These are phyloP conservation scores for Canna indica DNA, from an alignment of 176 grass and related monocot species.

Conservation along the genomic window DNA sequence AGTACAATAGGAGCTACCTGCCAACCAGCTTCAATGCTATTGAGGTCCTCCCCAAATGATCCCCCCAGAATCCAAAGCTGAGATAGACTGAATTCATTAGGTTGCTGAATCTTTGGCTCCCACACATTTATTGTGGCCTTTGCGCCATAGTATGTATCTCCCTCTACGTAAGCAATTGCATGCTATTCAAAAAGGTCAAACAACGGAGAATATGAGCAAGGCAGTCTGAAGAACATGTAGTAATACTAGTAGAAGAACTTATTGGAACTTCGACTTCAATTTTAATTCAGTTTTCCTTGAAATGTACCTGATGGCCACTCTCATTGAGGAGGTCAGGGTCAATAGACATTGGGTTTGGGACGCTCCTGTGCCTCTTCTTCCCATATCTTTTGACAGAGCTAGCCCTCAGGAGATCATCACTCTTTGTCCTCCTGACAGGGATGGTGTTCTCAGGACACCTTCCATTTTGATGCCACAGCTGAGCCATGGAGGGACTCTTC, in stretches of 20 bases:
- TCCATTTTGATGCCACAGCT: conserved; percentile 13
- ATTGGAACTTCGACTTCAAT: not conserved
- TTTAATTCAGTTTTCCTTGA: not conserved
- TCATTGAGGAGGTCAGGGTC: conserved; percentile 15
- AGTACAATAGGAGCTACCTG: not conserved
- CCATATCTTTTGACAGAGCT: conserved; percentile 19
- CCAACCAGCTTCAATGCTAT: conserved; percentile 16
- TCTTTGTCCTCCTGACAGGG: conserved; percentile 11
- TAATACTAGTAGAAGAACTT: not conserved
- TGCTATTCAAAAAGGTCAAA: not conserved
- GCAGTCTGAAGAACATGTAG: not conserved
- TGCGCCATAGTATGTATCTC: conserved; percentile 9
- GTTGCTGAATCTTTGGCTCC: conserved; percentile 3
- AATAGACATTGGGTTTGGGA: conserved; percentile 6
- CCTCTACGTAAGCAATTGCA: conserved; percentile 12
- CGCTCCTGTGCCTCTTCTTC: conserved; percentile 8
- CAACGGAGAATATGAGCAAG: not conserved
- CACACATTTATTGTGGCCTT: conserved; percentile 20
- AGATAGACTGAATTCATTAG: conserved; percentile 16
- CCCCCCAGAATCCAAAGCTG: conserved; percentile 14
- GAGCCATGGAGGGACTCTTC: conserved; percentile 5
- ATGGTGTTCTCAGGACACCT: conserved; percentile 9
- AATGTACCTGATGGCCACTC: conserved; percentile 12
- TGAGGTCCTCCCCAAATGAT: not conserved
- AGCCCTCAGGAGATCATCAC: conserved; percentile 7